Percentiles rank a stretch among this genome's conserved stretches.
Conservation (phyloP, 768 basidiomycete species). For the Sarcodon sp. region DNA sequence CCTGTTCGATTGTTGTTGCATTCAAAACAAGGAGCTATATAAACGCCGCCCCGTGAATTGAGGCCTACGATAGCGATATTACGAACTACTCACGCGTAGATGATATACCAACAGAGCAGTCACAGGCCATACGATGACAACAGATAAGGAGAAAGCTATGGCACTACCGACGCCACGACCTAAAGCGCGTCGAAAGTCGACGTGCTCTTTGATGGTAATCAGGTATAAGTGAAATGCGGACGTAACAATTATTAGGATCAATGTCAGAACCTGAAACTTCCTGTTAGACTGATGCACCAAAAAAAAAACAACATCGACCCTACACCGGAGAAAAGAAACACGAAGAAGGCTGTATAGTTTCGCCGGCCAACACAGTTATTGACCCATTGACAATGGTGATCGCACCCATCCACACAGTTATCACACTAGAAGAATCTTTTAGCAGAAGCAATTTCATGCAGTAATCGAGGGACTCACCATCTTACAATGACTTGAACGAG, state of each 20-base stretch:
- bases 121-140: constrained; percentile 75
- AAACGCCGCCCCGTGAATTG: constrained; percentile 2
- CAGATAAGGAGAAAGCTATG: constrained; percentile 61
- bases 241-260: constrained; percentile 68
- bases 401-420: constrained; percentile 94
- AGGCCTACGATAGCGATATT: background rate
- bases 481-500: constrained; percentile 91
- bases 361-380: constrained; percentile 94
- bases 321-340: constrained; percentile 66
- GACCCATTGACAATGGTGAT: constrained; percentile 86
- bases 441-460: constrained; percentile 1
- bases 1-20: constrained; percentile 94
- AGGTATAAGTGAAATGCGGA: constrained; percentile 73
- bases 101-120: constrained; percentile 73
- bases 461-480: constrained; percentile 38
- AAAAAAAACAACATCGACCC: constrained; percentile 20
- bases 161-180: constrained; percentile 60
- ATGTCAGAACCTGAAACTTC: constrained; percentile 25
- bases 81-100: constrained; percentile 49
- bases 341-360: constrained; percentile 92
- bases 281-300: background rate
- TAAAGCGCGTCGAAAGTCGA: constrained; percentile 35
- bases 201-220: constrained; percentile 33
- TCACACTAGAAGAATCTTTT: constrained; percentile 51
- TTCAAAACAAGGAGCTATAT: constrained; percentile 68